Evolutionary conservation across 2,329 filamentous ascomycete genomes (phyloP).

Genomic region (Xylariaceae sp.): DNA sequence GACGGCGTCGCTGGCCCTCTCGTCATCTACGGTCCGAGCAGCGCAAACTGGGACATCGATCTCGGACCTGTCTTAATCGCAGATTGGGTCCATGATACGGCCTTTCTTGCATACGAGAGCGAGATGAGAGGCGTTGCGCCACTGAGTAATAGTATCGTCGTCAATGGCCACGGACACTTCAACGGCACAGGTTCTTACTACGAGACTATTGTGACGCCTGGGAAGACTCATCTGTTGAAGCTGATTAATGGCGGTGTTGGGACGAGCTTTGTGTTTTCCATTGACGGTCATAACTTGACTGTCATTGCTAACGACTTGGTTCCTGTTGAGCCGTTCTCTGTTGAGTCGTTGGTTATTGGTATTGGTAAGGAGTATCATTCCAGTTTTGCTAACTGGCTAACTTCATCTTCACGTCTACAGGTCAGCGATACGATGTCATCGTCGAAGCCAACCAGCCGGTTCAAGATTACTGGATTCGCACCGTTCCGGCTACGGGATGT

Average conservation of each 20-base stretch:
- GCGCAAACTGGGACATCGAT: constrained; percentile 57
- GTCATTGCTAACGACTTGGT: constrained; percentile 54
- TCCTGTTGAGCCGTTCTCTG: constrained; percentile 48
- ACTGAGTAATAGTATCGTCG: constrained; percentile 39
- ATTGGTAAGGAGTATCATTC: constrained; percentile 21
- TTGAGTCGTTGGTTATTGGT: constrained; percentile 37
- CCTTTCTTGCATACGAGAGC: constrained; percentile 34
- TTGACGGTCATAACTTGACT: constrained; percentile 50
- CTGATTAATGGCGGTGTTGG: constrained; percentile 42
- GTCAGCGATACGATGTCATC: constrained; percentile 29
- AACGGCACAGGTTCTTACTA: constrained; percentile 21
- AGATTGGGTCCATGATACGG: constrained; percentile 51
- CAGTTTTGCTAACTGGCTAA: background rate
- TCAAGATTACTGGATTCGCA: constrained; percentile 29
- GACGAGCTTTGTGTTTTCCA: constrained; percentile 41
- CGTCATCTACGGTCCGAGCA: constrained; percentile 55
- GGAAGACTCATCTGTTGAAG: constrained; percentile 40
- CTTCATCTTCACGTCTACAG: background rate
- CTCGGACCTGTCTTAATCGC: constrained; percentile 53
- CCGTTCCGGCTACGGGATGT: constrained; percentile 20
- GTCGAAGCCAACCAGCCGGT: constrained; percentile 20
- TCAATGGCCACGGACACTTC: constrained; percentile 32
- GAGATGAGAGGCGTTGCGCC: constrained; percentile 33
- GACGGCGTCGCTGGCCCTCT: constrained; percentile 57
- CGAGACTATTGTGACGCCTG: constrained; percentile 33